phyloP scores from a whole-genome alignment of 2,329 filamentous ascomycete genomes.

The Acrodontium crateriforme region DNA sequence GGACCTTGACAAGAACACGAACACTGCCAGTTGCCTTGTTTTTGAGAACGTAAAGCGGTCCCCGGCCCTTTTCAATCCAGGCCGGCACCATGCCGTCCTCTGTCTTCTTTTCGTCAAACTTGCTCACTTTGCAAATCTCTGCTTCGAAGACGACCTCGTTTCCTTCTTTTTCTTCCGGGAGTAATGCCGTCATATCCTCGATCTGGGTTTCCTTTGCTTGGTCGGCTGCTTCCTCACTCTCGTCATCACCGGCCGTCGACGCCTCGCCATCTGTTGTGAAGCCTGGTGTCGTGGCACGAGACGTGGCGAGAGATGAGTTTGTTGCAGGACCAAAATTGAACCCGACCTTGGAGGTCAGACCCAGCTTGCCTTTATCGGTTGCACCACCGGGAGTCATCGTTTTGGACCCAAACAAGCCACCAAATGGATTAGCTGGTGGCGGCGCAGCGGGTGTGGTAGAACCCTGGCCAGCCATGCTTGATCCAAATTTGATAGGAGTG shows the following conservation, averaged over 20 bases:
- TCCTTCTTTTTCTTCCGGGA: conserved; percentile 46
- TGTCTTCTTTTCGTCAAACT: conserved; percentile 38
- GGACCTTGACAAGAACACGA: conserved; percentile 58
- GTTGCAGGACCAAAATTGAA: conserved; percentile 25
- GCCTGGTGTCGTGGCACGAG: conserved; percentile 31
- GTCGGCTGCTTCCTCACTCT: conserved; percentile 17
- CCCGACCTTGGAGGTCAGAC: conserved; percentile 16
- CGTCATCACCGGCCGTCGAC: conserved; percentile 11
- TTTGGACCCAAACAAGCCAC: conserved; percentile 8
- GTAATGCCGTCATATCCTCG: conserved; percentile 55
- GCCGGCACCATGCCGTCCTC: conserved; percentile 39
- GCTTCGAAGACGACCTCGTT: conserved; percentile 59
- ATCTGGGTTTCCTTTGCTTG: conserved; percentile 33
- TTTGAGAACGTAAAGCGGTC: conserved; percentile 57
- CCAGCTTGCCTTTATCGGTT: conserved; percentile 8
- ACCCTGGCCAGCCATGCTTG: conserved; percentile 2
- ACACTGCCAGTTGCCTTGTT: conserved; percentile 54
- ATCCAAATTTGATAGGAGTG: conserved; percentile 35
- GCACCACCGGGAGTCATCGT: conserved; percentile 1
- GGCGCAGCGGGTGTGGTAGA: conserved; percentile 9
- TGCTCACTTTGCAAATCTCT: conserved; percentile 51
- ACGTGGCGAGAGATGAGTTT: conserved; percentile 25
- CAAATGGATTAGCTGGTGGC: conserved; percentile 7
- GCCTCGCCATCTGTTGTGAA: conserved; percentile 2
- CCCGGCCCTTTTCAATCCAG: conserved; percentile 59